These are phyloP conservation scores for Phalaenopsis aphrodite DNA, from an alignment of 106 monocot species.

Conservation along the genomic window DNA sequence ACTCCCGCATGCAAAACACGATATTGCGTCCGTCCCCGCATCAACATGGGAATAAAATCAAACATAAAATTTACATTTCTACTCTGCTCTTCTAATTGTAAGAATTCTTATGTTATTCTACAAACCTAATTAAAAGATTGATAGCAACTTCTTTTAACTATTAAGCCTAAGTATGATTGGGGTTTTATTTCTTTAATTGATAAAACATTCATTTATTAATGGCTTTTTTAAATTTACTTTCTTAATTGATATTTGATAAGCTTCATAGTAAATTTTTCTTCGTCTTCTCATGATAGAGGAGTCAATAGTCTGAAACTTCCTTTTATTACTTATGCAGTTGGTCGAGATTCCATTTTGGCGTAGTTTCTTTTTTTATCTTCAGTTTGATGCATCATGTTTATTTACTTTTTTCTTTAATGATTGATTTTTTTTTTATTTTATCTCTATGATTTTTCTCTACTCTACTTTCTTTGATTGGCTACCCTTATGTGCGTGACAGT, in stretches of 20 bases:
- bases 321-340: not conserved
- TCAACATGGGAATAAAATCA: too few relatives aligned
- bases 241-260: not conserved
- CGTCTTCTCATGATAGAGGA: not conserved
- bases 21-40: too few relatives aligned
- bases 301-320: not conserved
- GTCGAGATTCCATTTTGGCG: not conserved
- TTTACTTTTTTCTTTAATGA: not conserved
- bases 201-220: not conserved
- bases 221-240: not conserved
- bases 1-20: too few relatives aligned
- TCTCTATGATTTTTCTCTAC: not conserved
- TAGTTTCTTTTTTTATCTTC: not conserved
- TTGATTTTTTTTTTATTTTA: not conserved
- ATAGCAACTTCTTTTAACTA: not conserved
- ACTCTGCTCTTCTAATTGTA: not conserved
- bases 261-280: not conserved
- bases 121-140: not conserved
- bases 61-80: too few relatives aligned
- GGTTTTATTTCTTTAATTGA: not conserved
- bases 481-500: conserved; percentile 26
- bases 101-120: not conserved
- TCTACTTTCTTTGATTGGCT: not conserved
- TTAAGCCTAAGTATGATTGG: not conserved
- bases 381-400: not conserved